A percentile compares a stretch with the other conserved stretches of the same genome.
These are phyloP conservation scores for Saturnispora bothae DNA, from an alignment of 805 yeast species.

Conservation along the genomic window DNA sequence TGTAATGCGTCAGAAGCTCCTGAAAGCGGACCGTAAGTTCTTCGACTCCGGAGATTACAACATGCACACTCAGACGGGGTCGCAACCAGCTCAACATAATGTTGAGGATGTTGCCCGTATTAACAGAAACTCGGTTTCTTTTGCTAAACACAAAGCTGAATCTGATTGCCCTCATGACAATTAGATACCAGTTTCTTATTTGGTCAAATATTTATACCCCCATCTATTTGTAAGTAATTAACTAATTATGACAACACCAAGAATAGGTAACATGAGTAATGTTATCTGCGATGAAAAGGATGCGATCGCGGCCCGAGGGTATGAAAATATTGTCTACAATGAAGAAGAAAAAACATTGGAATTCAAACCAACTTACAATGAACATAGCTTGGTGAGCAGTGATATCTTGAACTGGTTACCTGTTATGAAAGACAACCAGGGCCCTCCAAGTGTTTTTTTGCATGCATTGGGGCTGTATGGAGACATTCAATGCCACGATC, in stretches of 20 bases:
- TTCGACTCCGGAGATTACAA: slow-evolving; percentile 9
- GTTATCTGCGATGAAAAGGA: background rate
- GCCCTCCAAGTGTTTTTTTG: slow-evolving; percentile 5
- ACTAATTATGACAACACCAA: slow-evolving; percentile 1
- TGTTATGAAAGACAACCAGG: slow-evolving; percentile 3
- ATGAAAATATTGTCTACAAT: slow-evolving; percentile 1
- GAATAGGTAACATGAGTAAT: background rate
- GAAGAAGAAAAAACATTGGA: background rate
- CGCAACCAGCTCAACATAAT: slow-evolving; percentile 7
- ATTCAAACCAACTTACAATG: background rate
- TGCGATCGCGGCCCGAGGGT: background rate
- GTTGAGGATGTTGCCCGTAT: slow-evolving; percentile 9
- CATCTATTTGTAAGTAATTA: background rate
- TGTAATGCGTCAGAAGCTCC: slow-evolving; percentile 8
- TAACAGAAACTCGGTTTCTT: slow-evolving; percentile 8
- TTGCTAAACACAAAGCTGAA: slow-evolving; percentile 9
- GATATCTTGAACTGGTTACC: background rate
- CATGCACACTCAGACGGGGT: slow-evolving; percentile 9
- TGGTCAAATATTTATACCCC: background rate
- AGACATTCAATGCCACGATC: slow-evolving; percentile 3
- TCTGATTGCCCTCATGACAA: too few species aligned
- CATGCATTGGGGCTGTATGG: background rate
- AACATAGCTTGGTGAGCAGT: background rate
- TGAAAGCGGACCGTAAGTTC: slow-evolving; percentile 8
- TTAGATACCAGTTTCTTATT: too few species aligned